Base-by-base conservation (phyloP, 2,329 filamentous ascomycete genomes). In the Penicillium sp. region DNA sequence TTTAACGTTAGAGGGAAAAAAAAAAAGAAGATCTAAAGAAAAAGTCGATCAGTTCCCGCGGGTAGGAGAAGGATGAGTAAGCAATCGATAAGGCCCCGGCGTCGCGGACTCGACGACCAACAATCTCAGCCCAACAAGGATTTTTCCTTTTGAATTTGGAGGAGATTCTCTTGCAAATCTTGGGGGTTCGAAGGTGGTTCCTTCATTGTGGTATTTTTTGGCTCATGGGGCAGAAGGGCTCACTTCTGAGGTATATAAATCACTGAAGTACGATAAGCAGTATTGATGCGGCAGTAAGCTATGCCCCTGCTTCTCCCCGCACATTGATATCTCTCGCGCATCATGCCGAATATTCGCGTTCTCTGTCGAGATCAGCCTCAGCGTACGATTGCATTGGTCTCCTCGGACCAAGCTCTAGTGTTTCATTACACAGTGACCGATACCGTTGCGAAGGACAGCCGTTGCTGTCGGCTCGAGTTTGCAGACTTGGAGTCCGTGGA, bases 401-500 rank as follows among this genome's bases (percentile, higher is more conserved):
- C 90, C 27, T 75, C 84, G 34, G 81, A 84, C 16, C 86, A 95
- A 70, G 87, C 86, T 64, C 79, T 97, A 60, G 86, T 95, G 58
- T 88, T 97, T 66, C 86, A 88, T 54, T 84, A 93, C 74, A 89
- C 81, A 67, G 75, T 82, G 40, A 80, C 81, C 67, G 85, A 85
- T 54, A 66, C 75, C 28, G 76, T 77, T 55, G 71, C 75, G 45
- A 65, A 64, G 57, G 74, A 66, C 56, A 71, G 66, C 58, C 80
- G 61, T 70, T 83, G 70, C 80, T 95, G 90, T 76, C 90, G 95
- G 78, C 90, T 96, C 58, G 89, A 95, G 69, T 95, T 96, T 68
- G 77, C 83, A 11, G 77, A 81, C 9, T 71, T 81, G 33, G 78
- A 82, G 30, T 76, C 80, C 38, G 76, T 83, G 48, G 80, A 93